Percentiles rank a stretch among this genome's conserved stretches.
These are phyloP conservation scores for Phylloporus sp. DNA, from an alignment of 768 basidiomycete genomes.

Conservation along the genomic window DNA sequence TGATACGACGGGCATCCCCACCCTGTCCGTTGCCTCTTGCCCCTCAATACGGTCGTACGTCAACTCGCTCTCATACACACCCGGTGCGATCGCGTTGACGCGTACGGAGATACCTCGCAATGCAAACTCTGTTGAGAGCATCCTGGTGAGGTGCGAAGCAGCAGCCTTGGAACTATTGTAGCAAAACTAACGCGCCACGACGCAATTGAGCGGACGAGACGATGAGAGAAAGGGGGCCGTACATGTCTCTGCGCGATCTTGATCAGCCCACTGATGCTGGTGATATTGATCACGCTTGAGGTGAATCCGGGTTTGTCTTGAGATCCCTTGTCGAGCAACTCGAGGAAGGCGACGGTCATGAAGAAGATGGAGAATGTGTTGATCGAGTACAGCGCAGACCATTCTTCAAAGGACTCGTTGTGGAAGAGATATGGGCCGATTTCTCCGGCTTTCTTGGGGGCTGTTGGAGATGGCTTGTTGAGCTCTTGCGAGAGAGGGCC, in stretches of 20 bases:
- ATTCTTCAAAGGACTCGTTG: conserved; percentile 58
- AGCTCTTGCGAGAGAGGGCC: conserved; percentile 64
- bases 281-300: conserved; percentile 71
- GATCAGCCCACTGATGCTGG: conserved; percentile 68
- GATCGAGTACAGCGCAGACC: conserved; percentile 58
- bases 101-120: conserved; percentile 66
- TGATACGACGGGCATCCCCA: conserved; percentile 57
- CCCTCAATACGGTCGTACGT: conserved; percentile 49
- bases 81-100: conserved; percentile 72
- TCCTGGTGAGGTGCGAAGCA: conserved; percentile 68
- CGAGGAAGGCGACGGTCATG: conserved; percentile 71
- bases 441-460: conserved; percentile 60
- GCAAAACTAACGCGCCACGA: conserved; percentile 49
- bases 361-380: conserved; percentile 80
- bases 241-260: conserved; percentile 77
- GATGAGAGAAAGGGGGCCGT: conserved; percentile 26
- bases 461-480: conserved; percentile 49
- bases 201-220: not conserved
- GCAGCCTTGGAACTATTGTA: conserved; percentile 84
- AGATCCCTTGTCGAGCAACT: conserved; percentile 68
- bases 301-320: conserved; percentile 54
- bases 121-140: conserved; percentile 73
- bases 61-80: conserved; percentile 76
- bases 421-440: conserved; percentile 68
- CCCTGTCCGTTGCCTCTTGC: conserved; percentile 44